These are phyloP conservation scores for Sclerotinia nivalis DNA, from an alignment of 2,329 filamentous ascomycete genomes.

Conservation along the genomic window DNA sequence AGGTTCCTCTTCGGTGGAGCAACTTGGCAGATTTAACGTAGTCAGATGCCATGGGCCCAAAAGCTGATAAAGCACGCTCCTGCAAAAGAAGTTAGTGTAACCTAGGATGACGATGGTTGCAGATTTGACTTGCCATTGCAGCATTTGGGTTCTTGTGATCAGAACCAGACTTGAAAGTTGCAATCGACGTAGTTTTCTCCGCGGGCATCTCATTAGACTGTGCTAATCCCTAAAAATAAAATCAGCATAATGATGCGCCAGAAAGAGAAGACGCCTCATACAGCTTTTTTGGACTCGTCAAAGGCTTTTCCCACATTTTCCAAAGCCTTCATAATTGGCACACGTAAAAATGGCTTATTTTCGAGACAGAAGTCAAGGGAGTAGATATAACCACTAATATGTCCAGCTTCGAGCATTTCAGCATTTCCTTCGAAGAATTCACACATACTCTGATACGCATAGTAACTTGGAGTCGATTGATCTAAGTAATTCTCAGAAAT, in stretches of 20 bases:
- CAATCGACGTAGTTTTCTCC: background rate
- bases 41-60: background rate
- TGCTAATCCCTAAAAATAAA: background rate
- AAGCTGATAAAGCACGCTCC: background rate
- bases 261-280: background rate
- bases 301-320: background rate
- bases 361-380: background rate
- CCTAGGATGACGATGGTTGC: background rate
- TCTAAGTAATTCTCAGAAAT: no score
- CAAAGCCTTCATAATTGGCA: background rate
- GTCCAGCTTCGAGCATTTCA: background rate
- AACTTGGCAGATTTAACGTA: background rate
- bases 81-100: background rate
- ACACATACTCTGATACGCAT: background rate
- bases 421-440: background rate
- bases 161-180: background rate
- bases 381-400: background rate
- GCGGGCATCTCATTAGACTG: background rate
- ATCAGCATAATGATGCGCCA: background rate
- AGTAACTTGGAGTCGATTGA: no score
- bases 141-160: background rate
- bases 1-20: background rate
- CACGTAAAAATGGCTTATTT: background rate
- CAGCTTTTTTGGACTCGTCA: background rate
- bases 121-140: background rate